Evolutionary conservation across 139 green algal genomes (phyloP), one percentile per base, ranked within the genome.

Genomic region (Coccomyxa sp.): DNA sequence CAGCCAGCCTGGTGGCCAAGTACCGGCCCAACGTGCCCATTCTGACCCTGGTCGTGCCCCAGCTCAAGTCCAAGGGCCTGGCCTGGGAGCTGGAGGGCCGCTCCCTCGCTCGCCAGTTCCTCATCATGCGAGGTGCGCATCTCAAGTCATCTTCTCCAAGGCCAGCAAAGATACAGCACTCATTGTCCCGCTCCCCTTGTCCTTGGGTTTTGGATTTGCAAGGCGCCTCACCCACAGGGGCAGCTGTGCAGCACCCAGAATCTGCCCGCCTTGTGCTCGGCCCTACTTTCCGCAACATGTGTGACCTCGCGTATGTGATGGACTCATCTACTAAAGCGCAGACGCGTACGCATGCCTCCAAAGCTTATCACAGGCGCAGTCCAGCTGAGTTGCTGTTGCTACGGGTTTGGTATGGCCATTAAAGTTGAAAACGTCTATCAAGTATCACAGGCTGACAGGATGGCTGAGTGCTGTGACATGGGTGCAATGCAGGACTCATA

Each of bases 1-100:
- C 92, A 27, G 90, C 91, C 0, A 83, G 82, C 70, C 85, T 96
- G 75, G 81, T 98, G 58, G 86, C 94, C 77, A 98, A 98, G 88
- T 97, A 96, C 90, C 87, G 92, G 64, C 90, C 92, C 0, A 75
- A 83, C 38, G 91, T 92, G 85, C 58, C 58, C 5, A 80, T 88
- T 27, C 74, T 89, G 71, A 81, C 87, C 18, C 85, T 91, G 31
- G 86, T 91, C 22, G 83, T 91, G 69, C 87, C 87, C 71, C 79
- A 76, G 27, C 75, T 88, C 7, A 78, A 58, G 33, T 78, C 39
- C 77, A 78, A 70, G 33, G 31, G 36, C n/a, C 78, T 88, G 39
- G 68, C 77, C 12, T 89, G 85, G 85, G 64, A 80, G 68, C 72
- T 89, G 79, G 70, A 86, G 39, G 86, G 71, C 68, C 80, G 81